Evolutionary conservation across 495 filamentous ascomycete species (phyloP).

Genomic region (Annulohypoxylon moriforme): DNA sequence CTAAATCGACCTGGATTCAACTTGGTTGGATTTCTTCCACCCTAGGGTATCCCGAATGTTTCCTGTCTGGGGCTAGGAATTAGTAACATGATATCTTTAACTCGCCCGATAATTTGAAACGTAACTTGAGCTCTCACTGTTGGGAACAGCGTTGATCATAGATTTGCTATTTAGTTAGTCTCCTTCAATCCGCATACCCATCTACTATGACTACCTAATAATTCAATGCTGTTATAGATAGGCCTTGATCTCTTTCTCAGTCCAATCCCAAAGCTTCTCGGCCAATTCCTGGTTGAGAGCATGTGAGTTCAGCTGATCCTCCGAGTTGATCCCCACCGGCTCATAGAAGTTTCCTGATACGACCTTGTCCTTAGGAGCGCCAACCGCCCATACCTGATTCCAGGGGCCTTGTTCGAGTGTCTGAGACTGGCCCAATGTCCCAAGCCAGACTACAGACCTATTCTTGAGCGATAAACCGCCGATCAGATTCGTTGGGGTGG

Average conservation of each 20-base stretch:
- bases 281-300: not conserved
- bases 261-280: not conserved
- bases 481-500: not conserved
- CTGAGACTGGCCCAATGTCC: not conserved
- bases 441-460: not conserved
- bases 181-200: too few relatives aligned
- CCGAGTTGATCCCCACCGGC: not conserved
- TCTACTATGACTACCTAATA: too few relatives aligned
- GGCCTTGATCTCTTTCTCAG: not conserved
- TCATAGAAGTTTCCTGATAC: not conserved
- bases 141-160: too few relatives aligned
- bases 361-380: not conserved
- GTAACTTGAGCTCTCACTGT: too few relatives aligned
- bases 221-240: not conserved
- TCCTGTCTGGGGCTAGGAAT: too few relatives aligned
- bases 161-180: too few relatives aligned
- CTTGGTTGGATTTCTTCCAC: too few relatives aligned
- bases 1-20: too few relatives aligned
- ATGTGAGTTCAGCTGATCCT: not conserved
- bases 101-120: too few relatives aligned
- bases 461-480: not conserved
- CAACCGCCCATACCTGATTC: not conserved
- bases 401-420: not conserved
- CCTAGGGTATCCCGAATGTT: too few relatives aligned
- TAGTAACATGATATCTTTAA: too few relatives aligned